These are phyloP conservation scores for Melaleuca alternifolia DNA, from an alignment of 345 rosid genomes.

Conservation along the genomic window DNA sequence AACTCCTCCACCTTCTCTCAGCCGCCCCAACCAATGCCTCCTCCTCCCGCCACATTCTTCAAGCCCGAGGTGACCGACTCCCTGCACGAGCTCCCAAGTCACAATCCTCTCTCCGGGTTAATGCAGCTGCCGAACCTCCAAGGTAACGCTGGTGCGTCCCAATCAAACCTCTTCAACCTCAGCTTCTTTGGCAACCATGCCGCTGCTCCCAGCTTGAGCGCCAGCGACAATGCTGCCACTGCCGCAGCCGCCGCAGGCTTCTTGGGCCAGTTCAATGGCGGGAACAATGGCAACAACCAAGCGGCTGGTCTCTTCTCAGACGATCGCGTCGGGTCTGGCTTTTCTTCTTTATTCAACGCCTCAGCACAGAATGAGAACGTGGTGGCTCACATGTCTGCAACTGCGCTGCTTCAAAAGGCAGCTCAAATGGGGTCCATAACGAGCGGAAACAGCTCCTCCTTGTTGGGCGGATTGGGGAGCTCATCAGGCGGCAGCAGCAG, in stretches of 20 bases:
- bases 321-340: constrained; percentile 18
- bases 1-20: constrained; percentile 20
- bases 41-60: constrained; percentile 18
- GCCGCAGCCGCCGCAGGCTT: constrained; percentile 4
- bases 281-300: constrained; percentile 2
- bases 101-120: constrained; percentile 28
- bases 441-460: constrained; percentile 28
- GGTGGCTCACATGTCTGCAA: constrained; percentile 55
- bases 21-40: constrained; percentile 7
- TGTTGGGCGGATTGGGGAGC: constrained; percentile 42
- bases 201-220: constrained; percentile 10
- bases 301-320: constrained; percentile 17
- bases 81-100: constrained; percentile 27
- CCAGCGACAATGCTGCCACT: constrained; percentile 5
- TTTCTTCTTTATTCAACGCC: constrained; percentile 30
- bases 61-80: constrained; percentile 24
- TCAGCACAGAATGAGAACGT: constrained; percentile 27
- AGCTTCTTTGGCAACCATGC: constrained; percentile 39
- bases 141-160: constrained; percentile 7
- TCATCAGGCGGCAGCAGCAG: constrained; percentile 21
- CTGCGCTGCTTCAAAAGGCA: constrained; percentile 79
- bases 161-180: constrained; percentile 40
- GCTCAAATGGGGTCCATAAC: constrained; percentile 77
- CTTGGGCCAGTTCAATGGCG: constrained; percentile 9
- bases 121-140: constrained; percentile 46